Evolutionary conservation across 163 green algal species (phyloP).

Genomic region (Scenedesmus sp.): DNA sequence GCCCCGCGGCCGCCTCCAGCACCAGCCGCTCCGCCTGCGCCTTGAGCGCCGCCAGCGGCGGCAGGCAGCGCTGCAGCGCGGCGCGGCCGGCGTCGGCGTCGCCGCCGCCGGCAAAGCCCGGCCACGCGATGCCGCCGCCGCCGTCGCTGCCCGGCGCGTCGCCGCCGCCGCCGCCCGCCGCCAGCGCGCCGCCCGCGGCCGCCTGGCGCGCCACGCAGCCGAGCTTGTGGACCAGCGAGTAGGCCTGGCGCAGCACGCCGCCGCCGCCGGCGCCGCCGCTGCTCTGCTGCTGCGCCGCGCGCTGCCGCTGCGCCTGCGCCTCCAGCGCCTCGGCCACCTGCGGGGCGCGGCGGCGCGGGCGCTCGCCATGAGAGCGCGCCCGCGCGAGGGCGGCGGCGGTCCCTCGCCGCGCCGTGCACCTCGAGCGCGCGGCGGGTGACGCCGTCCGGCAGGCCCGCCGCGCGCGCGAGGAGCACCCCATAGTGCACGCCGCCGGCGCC

Average conservation of each 20-base stretch:
- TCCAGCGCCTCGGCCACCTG: constrained; percentile 24
- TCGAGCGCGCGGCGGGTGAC: constrained; percentile 18
- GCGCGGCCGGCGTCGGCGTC: background rate
- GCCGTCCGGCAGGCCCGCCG: constrained; percentile 54
- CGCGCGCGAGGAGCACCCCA: constrained; percentile 68
- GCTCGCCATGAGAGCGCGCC: too few relatives aligned
- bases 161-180: background rate
- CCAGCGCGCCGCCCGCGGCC: background rate
- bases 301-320: constrained; percentile 11
- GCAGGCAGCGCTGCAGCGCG: constrained; percentile 1
- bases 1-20: constrained; percentile 9
- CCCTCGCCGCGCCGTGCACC: too few relatives aligned
- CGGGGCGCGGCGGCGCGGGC: too few relatives aligned
- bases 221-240: constrained; percentile 44
- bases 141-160: background rate
- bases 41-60: constrained; percentile 8
- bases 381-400: too few relatives aligned
- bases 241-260: constrained; percentile 4
- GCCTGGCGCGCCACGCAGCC: constrained; percentile 33
- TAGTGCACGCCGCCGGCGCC: constrained; percentile 57
- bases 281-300: constrained; percentile 10
- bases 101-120: background rate
- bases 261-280: background rate
- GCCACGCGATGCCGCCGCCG: too few relatives aligned
- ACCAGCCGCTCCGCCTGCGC: constrained; percentile 12